Percentiles rank a stretch among this genome's conserved stretches.
phyloP scores from a whole-genome alignment of 2,329 filamentous ascomycete species.

The Lachnellula hyalina region DNA sequence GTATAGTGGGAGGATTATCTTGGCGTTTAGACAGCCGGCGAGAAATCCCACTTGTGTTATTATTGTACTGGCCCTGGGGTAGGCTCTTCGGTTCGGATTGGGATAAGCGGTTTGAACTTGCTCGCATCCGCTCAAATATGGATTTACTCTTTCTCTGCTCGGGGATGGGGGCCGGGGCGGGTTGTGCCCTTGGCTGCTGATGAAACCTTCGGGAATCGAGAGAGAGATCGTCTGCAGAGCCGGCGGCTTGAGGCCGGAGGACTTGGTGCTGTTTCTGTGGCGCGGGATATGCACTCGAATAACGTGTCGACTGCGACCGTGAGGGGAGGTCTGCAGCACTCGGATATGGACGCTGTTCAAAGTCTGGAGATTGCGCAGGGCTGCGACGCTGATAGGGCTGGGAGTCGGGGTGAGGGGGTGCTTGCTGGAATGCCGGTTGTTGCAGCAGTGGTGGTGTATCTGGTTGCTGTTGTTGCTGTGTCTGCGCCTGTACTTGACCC shows the following conservation, averaged over 20 bases:
- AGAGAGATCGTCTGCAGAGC: constrained; percentile 26
- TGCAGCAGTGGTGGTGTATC: background rate
- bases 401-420: constrained; percentile 6
- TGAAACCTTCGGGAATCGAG: constrained; percentile 20
- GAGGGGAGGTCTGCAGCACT: constrained; percentile 17
- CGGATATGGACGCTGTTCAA: constrained; percentile 2
- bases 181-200: constrained; percentile 15
- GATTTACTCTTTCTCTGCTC: constrained; percentile 28
- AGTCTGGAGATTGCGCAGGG: constrained; percentile 10
- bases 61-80: constrained; percentile 37
- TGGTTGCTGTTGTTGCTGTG: constrained; percentile 10
- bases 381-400: constrained; percentile 22
- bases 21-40: constrained; percentile 53
- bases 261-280: constrained; percentile 12
- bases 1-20: constrained; percentile 41
- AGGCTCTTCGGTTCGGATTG: constrained; percentile 9
- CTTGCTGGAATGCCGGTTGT: background rate
- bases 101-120: constrained; percentile 23
- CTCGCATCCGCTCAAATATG: constrained; percentile 30
- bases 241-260: constrained; percentile 12
- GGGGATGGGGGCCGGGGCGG: constrained; percentile 16
- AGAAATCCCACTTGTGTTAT: constrained; percentile 43
- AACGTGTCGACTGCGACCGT: constrained; percentile 24
- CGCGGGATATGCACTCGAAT: constrained; percentile 20
- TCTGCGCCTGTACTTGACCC: constrained; percentile 11